phyloP scores from a whole-genome alignment of 345 rosid species.

The Schrenkiella parvula region DNA sequence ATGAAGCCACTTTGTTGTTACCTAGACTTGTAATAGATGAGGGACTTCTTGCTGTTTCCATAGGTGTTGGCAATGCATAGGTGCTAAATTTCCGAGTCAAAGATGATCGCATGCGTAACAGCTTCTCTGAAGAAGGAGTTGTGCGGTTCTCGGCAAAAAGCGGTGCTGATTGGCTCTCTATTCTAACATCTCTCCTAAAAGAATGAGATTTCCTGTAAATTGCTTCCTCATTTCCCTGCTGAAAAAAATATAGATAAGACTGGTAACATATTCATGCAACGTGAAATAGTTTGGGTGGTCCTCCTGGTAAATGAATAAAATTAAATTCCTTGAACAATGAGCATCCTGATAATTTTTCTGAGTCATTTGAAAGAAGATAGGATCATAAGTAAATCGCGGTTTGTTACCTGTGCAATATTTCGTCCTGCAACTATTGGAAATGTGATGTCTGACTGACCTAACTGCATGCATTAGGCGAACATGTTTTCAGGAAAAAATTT shows the following conservation, averaged over 20 bases:
- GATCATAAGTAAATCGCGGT: conserved; percentile 1
- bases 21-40: conserved; percentile 35
- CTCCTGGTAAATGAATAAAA: not conserved
- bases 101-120: conserved; percentile 49
- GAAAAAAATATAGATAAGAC: not conserved
- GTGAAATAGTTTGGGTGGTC: not conserved
- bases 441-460: conserved; percentile 59
- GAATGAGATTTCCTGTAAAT: conserved; percentile 41
- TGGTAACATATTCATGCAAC: conserved; percentile 4
- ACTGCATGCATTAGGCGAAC: conserved; percentile 44
- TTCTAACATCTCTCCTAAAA: conserved; percentile 36
- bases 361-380: not conserved
- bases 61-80: conserved; percentile 85
- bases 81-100: conserved; percentile 62
- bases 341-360: not conserved
- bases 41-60: conserved; percentile 50
- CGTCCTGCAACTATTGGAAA: conserved; percentile 46
- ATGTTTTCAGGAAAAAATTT: not conserved
- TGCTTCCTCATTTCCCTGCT: conserved; percentile 50
- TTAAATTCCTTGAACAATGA: not conserved
- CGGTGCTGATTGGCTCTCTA: conserved; percentile 75
- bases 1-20: conserved; percentile 24
- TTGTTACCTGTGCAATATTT: conserved; percentile 50
- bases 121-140: conserved; percentile 44
- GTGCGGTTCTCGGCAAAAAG: conserved; percentile 51